A percentile compares a stretch with the other conserved stretches of the same genome.
These are phyloP conservation scores for Cladosporium sp. DNA, from an alignment of 2,329 filamentous ascomycete species.

Conservation along the genomic window DNA sequence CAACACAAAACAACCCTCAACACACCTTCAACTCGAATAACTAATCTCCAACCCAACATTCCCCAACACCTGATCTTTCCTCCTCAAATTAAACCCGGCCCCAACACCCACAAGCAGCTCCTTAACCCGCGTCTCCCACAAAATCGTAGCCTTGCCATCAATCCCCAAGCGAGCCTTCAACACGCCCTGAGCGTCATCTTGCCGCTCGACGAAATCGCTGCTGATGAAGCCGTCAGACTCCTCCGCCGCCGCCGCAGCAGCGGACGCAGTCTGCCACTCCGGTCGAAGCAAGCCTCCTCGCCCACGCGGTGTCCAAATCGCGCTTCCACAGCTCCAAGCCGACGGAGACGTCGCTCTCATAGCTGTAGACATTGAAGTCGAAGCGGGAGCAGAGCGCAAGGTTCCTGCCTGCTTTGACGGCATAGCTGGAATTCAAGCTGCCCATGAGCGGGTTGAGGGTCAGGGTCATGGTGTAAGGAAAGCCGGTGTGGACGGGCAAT, in stretches of 20 bases:
- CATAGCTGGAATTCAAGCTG: slow-evolving; percentile 85
- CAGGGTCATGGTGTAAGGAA: slow-evolving; percentile 88
- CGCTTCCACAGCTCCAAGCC: slow-evolving; percentile 81
- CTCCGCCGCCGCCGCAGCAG: slow-evolving; percentile 19
- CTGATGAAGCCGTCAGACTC: slow-evolving; percentile 10
- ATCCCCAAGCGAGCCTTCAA: slow-evolving; percentile 88
- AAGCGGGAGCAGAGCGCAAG: slow-evolving; percentile 85
- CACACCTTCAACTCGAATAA: slow-evolving; percentile 62
- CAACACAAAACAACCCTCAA: too few species aligned
- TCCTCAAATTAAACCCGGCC: slow-evolving; percentile 75
- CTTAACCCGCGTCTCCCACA: slow-evolving; percentile 93
- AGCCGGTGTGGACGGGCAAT: slow-evolving; percentile 72
- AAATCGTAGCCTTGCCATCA: slow-evolving; percentile 74
- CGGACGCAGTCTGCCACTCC: slow-evolving; percentile 34
- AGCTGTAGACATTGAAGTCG: slow-evolving; percentile 97
- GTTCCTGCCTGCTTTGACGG: slow-evolving; percentile 78
- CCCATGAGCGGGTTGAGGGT: slow-evolving; percentile 94
- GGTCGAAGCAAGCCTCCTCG: slow-evolving; percentile 39
- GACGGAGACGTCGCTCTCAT: slow-evolving; percentile 89
- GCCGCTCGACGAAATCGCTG: slow-evolving; percentile 31
- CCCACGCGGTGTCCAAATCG: slow-evolving; percentile 40
- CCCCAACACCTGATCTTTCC: slow-evolving; percentile 70
- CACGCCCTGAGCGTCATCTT: slow-evolving; percentile 74
- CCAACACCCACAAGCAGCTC: slow-evolving; percentile 89
- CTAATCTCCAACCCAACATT: slow-evolving; percentile 75